Conservation (phyloP, 257 asterid genomes). For the Solanum pinnatisectum region DNA sequence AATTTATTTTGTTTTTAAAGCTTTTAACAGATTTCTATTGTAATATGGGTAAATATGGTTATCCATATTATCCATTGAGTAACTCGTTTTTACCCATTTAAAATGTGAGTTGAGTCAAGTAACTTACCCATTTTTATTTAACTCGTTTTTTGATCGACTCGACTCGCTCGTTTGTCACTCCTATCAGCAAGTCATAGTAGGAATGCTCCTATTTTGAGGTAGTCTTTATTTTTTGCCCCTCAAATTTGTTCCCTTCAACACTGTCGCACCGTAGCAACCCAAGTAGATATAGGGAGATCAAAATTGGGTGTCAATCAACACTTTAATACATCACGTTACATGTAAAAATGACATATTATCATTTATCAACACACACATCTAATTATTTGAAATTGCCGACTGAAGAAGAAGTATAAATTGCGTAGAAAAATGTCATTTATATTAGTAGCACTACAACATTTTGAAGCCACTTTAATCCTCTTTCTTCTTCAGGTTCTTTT, state of each 20-base stretch:
- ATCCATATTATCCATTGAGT: too few species aligned
- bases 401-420: neutral
- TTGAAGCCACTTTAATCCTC: neutral
- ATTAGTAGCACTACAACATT: neutral
- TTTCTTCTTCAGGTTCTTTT: neutral
- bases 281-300: neutral
- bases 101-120: too few species aligned
- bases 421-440: neutral
- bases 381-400: neutral
- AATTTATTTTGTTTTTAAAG: too few species aligned
- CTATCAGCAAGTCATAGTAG: neutral
- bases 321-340: neutral
- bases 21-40: too few species aligned
- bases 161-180: too few species aligned
- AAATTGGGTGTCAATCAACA: neutral
- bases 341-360: neutral
- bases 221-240: neutral
- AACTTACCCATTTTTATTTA: too few species aligned
- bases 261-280: neutral
- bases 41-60: too few species aligned
- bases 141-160: too few species aligned
- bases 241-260: neutral
- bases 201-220: neutral
- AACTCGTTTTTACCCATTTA: too few species aligned
- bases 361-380: neutral